Base-by-base conservation (phyloP, 768 basidiomycete genomes). In the Lentinula aciculospora region DNA sequence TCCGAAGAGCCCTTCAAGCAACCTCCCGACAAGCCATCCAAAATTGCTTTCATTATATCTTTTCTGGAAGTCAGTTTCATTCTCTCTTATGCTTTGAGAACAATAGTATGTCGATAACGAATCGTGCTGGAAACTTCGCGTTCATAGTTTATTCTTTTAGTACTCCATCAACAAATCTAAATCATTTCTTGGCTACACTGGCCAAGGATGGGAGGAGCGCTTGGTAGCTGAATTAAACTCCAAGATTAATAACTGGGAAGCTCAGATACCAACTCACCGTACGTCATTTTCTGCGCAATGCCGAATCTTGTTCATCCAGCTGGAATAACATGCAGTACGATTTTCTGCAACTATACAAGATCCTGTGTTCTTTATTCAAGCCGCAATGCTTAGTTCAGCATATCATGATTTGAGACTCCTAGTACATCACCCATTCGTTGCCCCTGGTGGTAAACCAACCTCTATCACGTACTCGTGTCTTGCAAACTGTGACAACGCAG, bases 201-300 rank as follows among this genome's bases (percentile, higher is more conserved):
- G 57, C 13, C 48, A 37, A 15, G 36, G 57, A 37, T 48, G 57
- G 57, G 25, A 50, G 13, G 34, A 25, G 83, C 87, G 56, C 79
- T 84, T 56, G 77, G 83, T 92, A 4, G 79, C 82, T 6, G 86
- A 89, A 56, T 74, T 92, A 3, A 89, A 92, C 70, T 84, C 86
- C 3, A 81, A 82, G 2, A 71, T 92, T 65, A 90, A 92, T 62
- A 77, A 80, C 21, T 92, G 90, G 90, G 77, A 86, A 51, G 84
- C 88, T 55, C 74, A 79, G 3, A 75, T 92, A 2, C 90, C 90
- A 1, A 71, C 76, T 42, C 83, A 85, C 65, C 65, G 77, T 75
- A 28, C 6, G 64, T 61, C 27, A 27, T 27, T 27, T 0, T 28
- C 7, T 46, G 2, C 6, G 13, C 3, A 7, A 44, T 7, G 2